A percentile compares a stretch with the other conserved stretches of the same genome.
Evolutionary conservation across 164 flowering plant species (phyloP).

Genomic region (Euptelea pleiosperma): DNA sequence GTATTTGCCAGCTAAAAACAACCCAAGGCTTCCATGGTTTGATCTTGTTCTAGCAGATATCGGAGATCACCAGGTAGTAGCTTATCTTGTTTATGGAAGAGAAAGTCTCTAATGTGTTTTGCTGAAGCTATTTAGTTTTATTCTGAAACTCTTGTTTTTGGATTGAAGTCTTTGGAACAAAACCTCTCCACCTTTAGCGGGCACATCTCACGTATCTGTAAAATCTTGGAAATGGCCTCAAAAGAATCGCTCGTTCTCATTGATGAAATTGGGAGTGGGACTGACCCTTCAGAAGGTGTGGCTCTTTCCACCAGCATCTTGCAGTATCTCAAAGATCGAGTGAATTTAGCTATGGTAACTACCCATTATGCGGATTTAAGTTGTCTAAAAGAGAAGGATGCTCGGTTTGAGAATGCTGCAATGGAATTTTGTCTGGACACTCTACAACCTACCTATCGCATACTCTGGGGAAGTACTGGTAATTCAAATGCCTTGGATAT

Average conservation of each 20-base stretch:
- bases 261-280: conserved; percentile 95
- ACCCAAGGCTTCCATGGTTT: conserved; percentile 88
- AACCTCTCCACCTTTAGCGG: conserved; percentile 97
- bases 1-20: conserved; percentile 66
- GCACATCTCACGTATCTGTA: conserved; percentile 70
- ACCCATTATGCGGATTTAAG: conserved; percentile 92
- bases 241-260: conserved; percentile 76
- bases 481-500: conserved; percentile 82
- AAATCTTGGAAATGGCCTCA: conserved; percentile 72
- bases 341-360: conserved; percentile 74
- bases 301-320: conserved; percentile 88
- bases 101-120: conserved; percentile 23
- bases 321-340: conserved; percentile 63
- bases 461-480: conserved; percentile 87
- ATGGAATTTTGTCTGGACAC: conserved; percentile 83
- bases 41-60: conserved; percentile 87
- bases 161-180: conserved; percentile 84
- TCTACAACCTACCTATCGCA: conserved; percentile 69
- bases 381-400: conserved; percentile 60
- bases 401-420: conserved; percentile 85
- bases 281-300: conserved; percentile 97
- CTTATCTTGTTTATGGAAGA: conserved; percentile 28
- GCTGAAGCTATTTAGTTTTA: conserved; percentile 17
- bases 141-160: conserved; percentile 41
- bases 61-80: conserved; percentile 91